Conservation (phyloP, 2,329 filamentous ascomycete genomes). For the Penicillium verrucosum region DNA sequence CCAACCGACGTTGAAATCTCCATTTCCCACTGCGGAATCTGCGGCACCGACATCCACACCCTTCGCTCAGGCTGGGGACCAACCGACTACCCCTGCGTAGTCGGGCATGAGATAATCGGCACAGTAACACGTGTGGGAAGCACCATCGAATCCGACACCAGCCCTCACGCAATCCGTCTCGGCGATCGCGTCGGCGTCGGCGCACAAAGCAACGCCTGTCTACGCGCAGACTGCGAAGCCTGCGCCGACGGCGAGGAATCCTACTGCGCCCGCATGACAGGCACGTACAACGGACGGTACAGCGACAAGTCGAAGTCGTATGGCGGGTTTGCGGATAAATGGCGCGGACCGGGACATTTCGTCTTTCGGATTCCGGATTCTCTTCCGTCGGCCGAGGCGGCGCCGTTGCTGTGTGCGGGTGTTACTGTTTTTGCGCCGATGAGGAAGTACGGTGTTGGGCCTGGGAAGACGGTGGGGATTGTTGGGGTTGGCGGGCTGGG, state of each 20-base stretch:
- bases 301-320: slow-evolving; percentile 35
- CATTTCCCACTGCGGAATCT: slow-evolving; percentile 65
- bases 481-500: slow-evolving; percentile 71
- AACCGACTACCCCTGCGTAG: slow-evolving; percentile 48
- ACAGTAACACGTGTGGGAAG: slow-evolving; percentile 54
- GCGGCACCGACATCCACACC: slow-evolving; percentile 61
- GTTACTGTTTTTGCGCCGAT: slow-evolving; percentile 71
- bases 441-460: slow-evolving; percentile 62
- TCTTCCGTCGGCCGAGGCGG: slow-evolving; percentile 50
- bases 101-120: slow-evolving; percentile 66
- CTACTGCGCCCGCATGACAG: slow-evolving; percentile 39
- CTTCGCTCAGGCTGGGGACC: slow-evolving; percentile 51
- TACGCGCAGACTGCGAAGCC: slow-evolving; percentile 41
- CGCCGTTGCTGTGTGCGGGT: slow-evolving; percentile 75
- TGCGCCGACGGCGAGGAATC: slow-evolving; percentile 40
- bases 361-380: slow-evolving; percentile 55
- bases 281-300: slow-evolving; percentile 39
- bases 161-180: slow-evolving; percentile 46
- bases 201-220: slow-evolving; percentile 58
- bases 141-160: slow-evolving; percentile 24
- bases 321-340: slow-evolving; percentile 58
- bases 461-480: slow-evolving; percentile 68
- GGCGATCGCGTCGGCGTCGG: slow-evolving; percentile 65
- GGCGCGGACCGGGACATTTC: slow-evolving; percentile 58
- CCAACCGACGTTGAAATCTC: slow-evolving; percentile 66